phyloP scores from a whole-genome alignment of 768 basidiomycete genomes.

The Ephemerocybe angulata region DNA sequence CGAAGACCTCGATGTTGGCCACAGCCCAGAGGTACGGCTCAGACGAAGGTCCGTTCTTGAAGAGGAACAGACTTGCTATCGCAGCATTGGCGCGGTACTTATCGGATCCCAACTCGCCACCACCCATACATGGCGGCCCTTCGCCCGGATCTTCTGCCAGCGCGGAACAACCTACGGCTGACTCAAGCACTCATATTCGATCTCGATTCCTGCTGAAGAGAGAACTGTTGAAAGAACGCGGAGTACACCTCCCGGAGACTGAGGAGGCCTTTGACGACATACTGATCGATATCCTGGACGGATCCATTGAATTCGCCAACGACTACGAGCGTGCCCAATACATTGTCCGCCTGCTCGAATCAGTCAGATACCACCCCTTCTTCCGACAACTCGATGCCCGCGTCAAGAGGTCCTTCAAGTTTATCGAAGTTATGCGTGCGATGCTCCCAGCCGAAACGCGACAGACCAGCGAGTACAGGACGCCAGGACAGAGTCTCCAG shows the following conservation, averaged over 20 bases:
- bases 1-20: conserved; percentile 19
- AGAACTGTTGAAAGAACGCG: not conserved
- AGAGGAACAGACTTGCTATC: not conserved
- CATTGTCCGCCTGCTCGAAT: not conserved
- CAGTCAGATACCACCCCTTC: not conserved
- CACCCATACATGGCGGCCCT: not conserved
- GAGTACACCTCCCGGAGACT: not conserved
- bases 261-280: not conserved
- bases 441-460: not conserved
- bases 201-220: not conserved
- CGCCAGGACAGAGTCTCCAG: too few species aligned
- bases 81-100: not conserved
- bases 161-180: too few species aligned
- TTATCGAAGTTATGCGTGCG: not conserved
- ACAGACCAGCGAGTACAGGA: not conserved
- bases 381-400: not conserved
- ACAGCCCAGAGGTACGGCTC: conserved; percentile 17
- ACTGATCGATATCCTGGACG: not conserved
- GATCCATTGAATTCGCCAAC: not conserved
- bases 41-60: not conserved
- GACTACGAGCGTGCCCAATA: not conserved
- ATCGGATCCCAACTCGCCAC: not conserved
- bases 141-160: not conserved
- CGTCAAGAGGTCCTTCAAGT: not conserved
- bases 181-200: too few species aligned